Evolutionary conservation across 2,329 filamentous ascomycete species (phyloP).

Genomic region (Fusarium tuaranense): DNA sequence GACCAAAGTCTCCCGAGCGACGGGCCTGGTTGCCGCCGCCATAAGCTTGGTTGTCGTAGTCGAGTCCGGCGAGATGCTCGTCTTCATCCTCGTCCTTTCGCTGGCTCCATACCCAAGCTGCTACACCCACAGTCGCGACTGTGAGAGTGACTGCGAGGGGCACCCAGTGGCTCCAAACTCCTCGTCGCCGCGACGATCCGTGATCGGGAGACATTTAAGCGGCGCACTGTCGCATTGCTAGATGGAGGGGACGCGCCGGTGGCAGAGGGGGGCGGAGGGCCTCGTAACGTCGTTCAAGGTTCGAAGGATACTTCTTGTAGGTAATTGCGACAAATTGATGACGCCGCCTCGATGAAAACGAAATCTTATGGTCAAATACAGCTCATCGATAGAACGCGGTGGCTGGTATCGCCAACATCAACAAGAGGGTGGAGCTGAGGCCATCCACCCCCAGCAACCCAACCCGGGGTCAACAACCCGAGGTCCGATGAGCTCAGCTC

Average conservation of each 20-base stretch:
- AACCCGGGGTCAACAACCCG: constrained; percentile 35
- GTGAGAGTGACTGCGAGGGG: constrained; percentile 89
- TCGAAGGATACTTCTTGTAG: not conserved
- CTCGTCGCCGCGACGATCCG: constrained; percentile 68
- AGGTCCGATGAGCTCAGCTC: constrained; percentile 45
- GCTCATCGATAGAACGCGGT: constrained; percentile 42
- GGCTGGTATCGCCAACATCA: constrained; percentile 46
- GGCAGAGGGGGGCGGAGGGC: constrained; percentile 35
- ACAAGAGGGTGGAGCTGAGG: constrained; percentile 46
- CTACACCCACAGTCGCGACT: constrained; percentile 86
- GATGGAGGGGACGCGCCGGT: constrained; percentile 35
- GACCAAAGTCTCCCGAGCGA: constrained; percentile 50
- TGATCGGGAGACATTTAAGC: constrained; percentile 71
- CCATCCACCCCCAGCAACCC: constrained; percentile 45
- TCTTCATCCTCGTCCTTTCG: constrained; percentile 77
- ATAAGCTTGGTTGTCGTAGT: constrained; percentile 62
- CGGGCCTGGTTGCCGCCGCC: constrained; percentile 63
- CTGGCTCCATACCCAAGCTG: constrained; percentile 95
- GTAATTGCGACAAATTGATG: constrained; percentile 24
- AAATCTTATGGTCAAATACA: constrained; percentile 35
- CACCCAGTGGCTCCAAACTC: constrained; percentile 85
- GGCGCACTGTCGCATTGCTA: constrained; percentile 51
- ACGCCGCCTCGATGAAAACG: constrained; percentile 23
- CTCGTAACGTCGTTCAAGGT: constrained; percentile 15
- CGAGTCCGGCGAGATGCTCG: constrained; percentile 64